phyloP scores from a whole-genome alignment of 139 green algal species.

The Chlorella vulgaris region DNA sequence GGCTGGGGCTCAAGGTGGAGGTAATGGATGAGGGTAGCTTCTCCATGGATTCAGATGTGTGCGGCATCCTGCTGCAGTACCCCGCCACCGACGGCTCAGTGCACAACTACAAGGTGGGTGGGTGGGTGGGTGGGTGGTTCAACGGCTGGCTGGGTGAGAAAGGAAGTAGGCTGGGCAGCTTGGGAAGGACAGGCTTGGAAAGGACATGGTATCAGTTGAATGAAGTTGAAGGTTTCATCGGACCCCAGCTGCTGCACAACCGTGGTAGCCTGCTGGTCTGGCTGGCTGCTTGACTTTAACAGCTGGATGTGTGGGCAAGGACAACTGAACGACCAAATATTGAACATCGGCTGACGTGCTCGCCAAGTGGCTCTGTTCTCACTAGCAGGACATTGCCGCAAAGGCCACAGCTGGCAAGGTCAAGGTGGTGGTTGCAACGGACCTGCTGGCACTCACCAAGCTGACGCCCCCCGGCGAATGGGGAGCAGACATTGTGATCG shows the following conservation, averaged over 20 bases:
- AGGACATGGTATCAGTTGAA: no score
- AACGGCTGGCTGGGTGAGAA: no score
- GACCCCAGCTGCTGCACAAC: no score
- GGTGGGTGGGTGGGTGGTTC: no score
- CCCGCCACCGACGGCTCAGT: conserved; percentile 94
- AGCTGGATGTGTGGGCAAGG: no score
- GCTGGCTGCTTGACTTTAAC: no score
- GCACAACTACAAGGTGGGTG: conserved; percentile 84
- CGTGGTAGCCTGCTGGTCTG: no score
- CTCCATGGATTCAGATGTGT: conserved; percentile 88
- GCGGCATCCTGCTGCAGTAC: conserved; percentile 96
- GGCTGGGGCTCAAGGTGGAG: conserved; percentile 90
- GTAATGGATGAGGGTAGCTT: conserved; percentile 71
- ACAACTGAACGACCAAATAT: no score
- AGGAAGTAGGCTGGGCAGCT: no score
- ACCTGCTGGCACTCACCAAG: conserved; percentile 96
- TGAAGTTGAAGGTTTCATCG: no score
- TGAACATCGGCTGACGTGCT: not conserved
- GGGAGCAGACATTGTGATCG: conserved; percentile 97
- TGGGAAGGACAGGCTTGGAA: no score
- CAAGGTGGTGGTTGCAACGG: conserved; percentile 90
- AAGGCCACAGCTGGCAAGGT: conserved; percentile 68
- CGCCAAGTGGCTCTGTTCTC: not conserved
- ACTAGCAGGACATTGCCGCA: conserved; percentile 13
- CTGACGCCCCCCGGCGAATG: conserved; percentile 95